These are phyloP conservation scores for Sclerotinia sclerotiorum DNA, from an alignment of 2,329 filamentous ascomycete species.

Conservation along the genomic window DNA sequence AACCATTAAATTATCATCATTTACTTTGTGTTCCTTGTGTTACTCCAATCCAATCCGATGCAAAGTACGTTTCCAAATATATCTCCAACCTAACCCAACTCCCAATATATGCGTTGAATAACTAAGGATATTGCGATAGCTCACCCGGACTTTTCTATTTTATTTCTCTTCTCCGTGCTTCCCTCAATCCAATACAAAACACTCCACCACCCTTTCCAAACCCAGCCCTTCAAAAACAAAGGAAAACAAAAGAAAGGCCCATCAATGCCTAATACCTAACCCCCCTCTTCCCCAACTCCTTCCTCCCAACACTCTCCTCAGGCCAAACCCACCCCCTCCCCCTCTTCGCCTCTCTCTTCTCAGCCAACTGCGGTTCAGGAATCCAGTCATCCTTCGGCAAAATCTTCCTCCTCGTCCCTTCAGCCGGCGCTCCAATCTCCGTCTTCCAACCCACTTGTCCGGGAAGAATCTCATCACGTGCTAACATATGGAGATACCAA, in stretches of 20 bases:
- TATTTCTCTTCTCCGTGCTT: neutral
- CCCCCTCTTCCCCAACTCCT: slow-evolving; percentile 68
- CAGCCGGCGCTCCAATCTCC: slow-evolving; percentile 73
- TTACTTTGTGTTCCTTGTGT: too few relatives aligned
- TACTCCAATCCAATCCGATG: neutral
- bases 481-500: slow-evolving; percentile 75
- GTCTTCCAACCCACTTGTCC: slow-evolving; percentile 64
- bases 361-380: slow-evolving; percentile 67
- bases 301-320: slow-evolving; percentile 69
- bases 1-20: too few relatives aligned
- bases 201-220: neutral
- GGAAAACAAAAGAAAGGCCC: too few relatives aligned
- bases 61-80: neutral
- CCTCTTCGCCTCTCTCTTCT: slow-evolving; percentile 76
- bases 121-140: neutral
- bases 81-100: neutral
- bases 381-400: slow-evolving; percentile 73
- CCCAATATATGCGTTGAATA: neutral
- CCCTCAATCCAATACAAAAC: too few relatives aligned
- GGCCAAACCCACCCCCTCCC: slow-evolving; percentile 73
- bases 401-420: slow-evolving; percentile 69
- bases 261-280: slow-evolving; percentile 57
- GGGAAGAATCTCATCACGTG: slow-evolving; percentile 57
- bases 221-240: too few relatives aligned
- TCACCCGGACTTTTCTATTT: neutral